Base-by-base conservation (phyloP, 371 early-diverging fungal species). In the Sporodiniella umbellata region DNA sequence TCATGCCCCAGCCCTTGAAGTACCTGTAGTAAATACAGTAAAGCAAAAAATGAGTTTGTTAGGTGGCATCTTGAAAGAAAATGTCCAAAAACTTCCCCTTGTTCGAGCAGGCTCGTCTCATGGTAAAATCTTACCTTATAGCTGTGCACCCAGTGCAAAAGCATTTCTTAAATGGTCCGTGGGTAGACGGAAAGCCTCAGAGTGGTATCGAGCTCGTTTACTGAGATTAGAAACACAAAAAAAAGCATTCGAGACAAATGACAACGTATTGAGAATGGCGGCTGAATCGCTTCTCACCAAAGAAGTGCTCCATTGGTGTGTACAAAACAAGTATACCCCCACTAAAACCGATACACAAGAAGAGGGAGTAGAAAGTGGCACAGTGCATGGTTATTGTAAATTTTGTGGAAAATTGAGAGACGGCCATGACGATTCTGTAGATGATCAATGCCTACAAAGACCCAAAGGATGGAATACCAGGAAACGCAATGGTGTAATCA, bases 161-260 rank as follows among this genome's bases (percentile, higher is more conserved):
- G 45, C 33, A 19, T 75, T 60, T 35, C 66, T 62, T 17, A 43
- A 51, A 31, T 75, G 66, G 65, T 58, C 67, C 17, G 51, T 67
- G 12, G 72, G 69, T 11, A 60, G 58, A 45, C 52, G 70, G 33
- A 75, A 75, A 48, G 75, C 67, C 6, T 15, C 66, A n/a, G 75
- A 75, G 58, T 75, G 75, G 75, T 72, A 75, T 23, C 49, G 75
- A 12, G 69, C 72, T 14, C 62, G 60, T 30, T 5, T 69, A n/a
- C 31, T 75, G 12, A 57, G 75, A 23, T 6, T 69, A 1, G 47
- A 60, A 33, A 56, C 68, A 30, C 75, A 75, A 26, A 58, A 60
- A 38, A 45, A 53, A 23, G 66, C 63, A 2, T 45, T 46, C 42
- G 70, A 66, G 33, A 62, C 50, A 0, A 60, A 51, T 39, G 70